These are phyloP conservation scores for Fusarium sp. DNA, from an alignment of 2,329 filamentous ascomycete species.

Conservation along the genomic window DNA sequence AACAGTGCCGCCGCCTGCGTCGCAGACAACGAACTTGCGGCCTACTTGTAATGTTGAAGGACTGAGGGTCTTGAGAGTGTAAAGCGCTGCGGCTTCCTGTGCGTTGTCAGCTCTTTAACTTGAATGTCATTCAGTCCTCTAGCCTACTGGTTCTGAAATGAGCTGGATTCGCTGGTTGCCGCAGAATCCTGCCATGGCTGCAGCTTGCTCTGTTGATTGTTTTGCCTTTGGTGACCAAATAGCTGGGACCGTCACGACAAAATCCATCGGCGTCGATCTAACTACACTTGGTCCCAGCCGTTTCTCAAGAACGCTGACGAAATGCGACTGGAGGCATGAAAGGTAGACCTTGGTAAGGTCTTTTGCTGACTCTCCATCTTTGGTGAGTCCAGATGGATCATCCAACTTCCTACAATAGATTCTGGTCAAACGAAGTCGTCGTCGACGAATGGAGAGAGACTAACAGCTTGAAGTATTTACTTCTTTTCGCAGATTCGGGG, in stretches of 20 bases:
- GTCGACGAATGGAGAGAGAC: conserved; percentile 33
- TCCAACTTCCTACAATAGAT: conserved; percentile 50
- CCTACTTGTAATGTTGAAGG: conserved; percentile 56
- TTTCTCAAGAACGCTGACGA: conserved; percentile 57
- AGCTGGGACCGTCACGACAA: conserved; percentile 68
- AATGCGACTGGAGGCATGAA: conserved; percentile 60
- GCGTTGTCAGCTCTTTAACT: conserved; percentile 25
- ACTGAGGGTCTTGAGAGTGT: conserved; percentile 59
- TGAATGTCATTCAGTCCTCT: not conserved
- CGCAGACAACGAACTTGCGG: conserved; percentile 64
- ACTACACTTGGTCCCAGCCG: conserved; percentile 57
- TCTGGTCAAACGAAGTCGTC: conserved; percentile 25
- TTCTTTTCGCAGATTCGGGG: conserved; percentile 54
- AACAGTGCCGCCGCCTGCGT: conserved; percentile 66
- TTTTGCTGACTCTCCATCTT: conserved; percentile 52
- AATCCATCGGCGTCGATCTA: conserved; percentile 60
- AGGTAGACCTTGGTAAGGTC: conserved; percentile 58
- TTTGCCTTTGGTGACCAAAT: conserved; percentile 69
- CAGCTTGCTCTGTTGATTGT: conserved; percentile 58
- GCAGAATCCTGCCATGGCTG: conserved; percentile 55
- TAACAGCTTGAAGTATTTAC: conserved; percentile 63
- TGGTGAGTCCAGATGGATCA: conserved; percentile 47
- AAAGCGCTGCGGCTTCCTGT: conserved; percentile 63
- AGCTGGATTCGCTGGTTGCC: conserved; percentile 58
- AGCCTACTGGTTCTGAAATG: conserved; percentile 60